phyloP scores from a whole-genome alignment of 2,329 filamentous ascomycete genomes.

The Calonectria crousiana region DNA sequence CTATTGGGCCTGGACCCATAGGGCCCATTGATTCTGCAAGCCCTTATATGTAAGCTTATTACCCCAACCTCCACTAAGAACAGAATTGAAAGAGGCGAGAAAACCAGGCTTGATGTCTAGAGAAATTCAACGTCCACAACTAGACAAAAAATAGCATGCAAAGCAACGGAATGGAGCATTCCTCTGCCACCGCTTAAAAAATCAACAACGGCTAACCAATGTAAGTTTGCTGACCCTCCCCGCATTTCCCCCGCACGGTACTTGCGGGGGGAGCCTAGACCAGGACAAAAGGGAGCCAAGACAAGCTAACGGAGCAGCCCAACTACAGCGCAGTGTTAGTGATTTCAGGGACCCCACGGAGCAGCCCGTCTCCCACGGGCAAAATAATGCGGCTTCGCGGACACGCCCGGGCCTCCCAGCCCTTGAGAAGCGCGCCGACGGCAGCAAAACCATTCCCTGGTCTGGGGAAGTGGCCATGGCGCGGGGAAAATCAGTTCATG shows the following conservation, averaged over 20 bases:
- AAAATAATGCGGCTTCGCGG: neutral
- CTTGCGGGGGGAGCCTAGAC: neutral
- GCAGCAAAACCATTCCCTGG: neutral
- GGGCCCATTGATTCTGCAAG: neutral
- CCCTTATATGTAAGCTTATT: neutral
- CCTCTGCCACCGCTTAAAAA: neutral
- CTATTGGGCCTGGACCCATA: too few relatives aligned
- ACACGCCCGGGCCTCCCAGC: neutral
- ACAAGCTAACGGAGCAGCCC: neutral
- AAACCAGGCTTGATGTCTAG: too few relatives aligned
- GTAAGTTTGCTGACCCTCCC: neutral
- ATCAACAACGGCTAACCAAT: neutral
- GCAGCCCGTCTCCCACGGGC: neutral
- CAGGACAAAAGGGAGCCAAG: neutral
- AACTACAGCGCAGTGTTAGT: neutral
- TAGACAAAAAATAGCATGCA: neutral
- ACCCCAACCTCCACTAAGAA: neutral
- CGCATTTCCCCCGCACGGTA: neutral
- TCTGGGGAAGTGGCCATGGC: neutral
- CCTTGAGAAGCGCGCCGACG: neutral
- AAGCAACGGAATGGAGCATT: neutral
- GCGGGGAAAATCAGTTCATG: constrained; percentile 10
- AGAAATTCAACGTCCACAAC: neutral
- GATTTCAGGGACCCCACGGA: neutral
- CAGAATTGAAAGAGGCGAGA: neutral